Evolutionary conservation across 1,284 basidiomycete genomes (phyloP), one percentile per base, ranked within the genome.

Genomic region (Rhodofomes roseus): DNA sequence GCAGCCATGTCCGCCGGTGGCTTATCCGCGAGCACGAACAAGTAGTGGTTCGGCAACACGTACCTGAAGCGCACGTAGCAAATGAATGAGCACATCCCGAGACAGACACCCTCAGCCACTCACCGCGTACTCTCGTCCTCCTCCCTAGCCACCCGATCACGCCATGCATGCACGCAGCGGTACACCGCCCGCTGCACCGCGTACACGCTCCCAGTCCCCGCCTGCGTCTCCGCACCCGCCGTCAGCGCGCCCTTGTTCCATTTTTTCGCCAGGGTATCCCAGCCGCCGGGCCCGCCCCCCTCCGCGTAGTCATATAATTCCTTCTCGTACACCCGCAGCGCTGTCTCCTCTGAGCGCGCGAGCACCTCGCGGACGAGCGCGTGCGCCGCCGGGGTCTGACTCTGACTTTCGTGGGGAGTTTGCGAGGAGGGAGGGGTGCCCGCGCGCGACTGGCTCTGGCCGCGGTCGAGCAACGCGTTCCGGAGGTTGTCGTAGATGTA

Each of bases 401-500:
- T 23, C 20, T n/a, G 23, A 3, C 9, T 34, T 34, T 34, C 11
- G 31, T 34, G 31, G 11, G 4, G 31, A 5, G 31, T 5, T 4
- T 23, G 73, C 27, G 68, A 72, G 55, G 69, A 66, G 27, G 74
- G 66, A 0, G 71, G 72, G 55, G 68, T 68, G 0, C 31, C 50
- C 9, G 69, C 62, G 22, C 71, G 68, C 1, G 79, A 81, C 36
- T 23, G 23, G 36, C 50, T 52, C n/a, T 76, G 71, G 0, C 80
- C 79, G 20, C 85, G 85, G 68, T 87, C 86, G 25, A 94, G 78
- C 3, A 98, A 86, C 1, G 91, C 91, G 69, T 92, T 89, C 6
- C 94, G 90, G n/a, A 98, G 83, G 64, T 87, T 85, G 75, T 98
- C 95, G 74, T 96, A 98, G 67, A 98, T 88, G 75, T 86, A 95